Evolutionary conservation across 257 asterid species (phyloP), one percentile per base, ranked within the genome.

Genomic region (Solanum etuberosum): DNA sequence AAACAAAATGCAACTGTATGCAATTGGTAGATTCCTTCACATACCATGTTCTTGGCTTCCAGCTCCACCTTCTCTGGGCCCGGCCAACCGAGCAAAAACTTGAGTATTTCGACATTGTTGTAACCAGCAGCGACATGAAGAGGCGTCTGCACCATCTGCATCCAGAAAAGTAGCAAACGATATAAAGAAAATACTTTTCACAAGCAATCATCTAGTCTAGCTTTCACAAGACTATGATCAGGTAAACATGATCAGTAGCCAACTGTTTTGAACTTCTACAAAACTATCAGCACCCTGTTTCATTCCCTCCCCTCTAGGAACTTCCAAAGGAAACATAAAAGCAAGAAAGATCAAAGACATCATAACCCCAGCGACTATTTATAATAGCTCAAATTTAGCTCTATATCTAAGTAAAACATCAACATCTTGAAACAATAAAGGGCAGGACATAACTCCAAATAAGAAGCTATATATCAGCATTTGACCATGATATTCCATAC

Each of bases 91-190:
- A 97, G 94, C 88, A 97, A 93, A 91, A 88, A 87, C 84, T 93
- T 94, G 71, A 97, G 93, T 85, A 97, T 91, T 90, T 96, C 99
- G 87, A 89, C 90, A 65, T 92, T 95, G 88, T 95, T 92, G 93
- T 97, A 93, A 91, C 99, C 99, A 85, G 99, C 96, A 84, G 99
- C 90, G 86, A 97, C 97, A 91, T 97, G 99, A 87, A 97, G 98
- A 59, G 99, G 99, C 68, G 99, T 96, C 87, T 97, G 99, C 40
- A 88, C 98, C 99, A 97, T 97, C 99, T 97, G 92, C 88, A 89
- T 83, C 71, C 54, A 81, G 68, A 74, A 10, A 51, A 68, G 11
- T 80, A 86, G 63, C 83, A 43, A 85, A 23, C 25, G 12, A 85
- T 32, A 54, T 68, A 71, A 76, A 59, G 31, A 70, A 8, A 70